Conservation (phyloP, 2,329 filamentous ascomycete genomes). For the Ophiocordyceps australis region DNA sequence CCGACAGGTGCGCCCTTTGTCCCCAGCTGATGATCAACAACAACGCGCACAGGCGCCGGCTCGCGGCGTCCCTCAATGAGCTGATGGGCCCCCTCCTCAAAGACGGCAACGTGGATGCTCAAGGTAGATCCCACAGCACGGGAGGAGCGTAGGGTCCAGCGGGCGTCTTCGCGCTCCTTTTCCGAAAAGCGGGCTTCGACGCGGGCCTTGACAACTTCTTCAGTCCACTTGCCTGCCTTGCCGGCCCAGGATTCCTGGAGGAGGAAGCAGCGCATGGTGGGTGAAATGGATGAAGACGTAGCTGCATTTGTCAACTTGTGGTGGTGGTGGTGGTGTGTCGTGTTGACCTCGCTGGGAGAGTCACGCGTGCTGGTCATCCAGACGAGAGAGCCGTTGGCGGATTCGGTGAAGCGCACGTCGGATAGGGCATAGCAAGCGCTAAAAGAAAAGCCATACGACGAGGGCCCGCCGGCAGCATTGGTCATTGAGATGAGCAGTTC, state of each 20-base stretch:
- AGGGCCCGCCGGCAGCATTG: slow-evolving; percentile 40
- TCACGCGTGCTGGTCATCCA: slow-evolving; percentile 51
- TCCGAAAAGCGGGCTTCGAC: slow-evolving; percentile 76
- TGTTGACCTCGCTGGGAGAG: no score
- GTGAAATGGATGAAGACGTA: slow-evolving; percentile 22
- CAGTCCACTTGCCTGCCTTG: slow-evolving; percentile 56
- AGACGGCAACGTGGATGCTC: slow-evolving; percentile 47
- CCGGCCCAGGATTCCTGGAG: slow-evolving; percentile 62
- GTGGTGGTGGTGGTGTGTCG: no score
- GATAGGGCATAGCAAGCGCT: slow-evolving; percentile 52
- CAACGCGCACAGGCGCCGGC: slow-evolving; percentile 50
- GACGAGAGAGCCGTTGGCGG: slow-evolving; percentile 41
- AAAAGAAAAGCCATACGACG: slow-evolving; percentile 56
- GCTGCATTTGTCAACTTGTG: slow-evolving; percentile 34
- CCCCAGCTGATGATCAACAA: slow-evolving; percentile 53
- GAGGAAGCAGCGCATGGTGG: slow-evolving; percentile 49
- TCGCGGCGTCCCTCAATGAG: slow-evolving; percentile 45
- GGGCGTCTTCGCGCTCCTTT: slow-evolving; percentile 59
- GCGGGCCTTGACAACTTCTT: slow-evolving; percentile 74
- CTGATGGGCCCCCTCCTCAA: slow-evolving; percentile 48
- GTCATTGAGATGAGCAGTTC: slow-evolving; percentile 45
- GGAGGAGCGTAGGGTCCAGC: slow-evolving; percentile 62
- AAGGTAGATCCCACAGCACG: slow-evolving; percentile 42
- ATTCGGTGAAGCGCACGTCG: slow-evolving; percentile 57
- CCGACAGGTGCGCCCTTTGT: slow-evolving; percentile 48